Evolutionary conservation across 306 rosid species (phyloP), one percentile per base, ranked within the genome.

Genomic region (Prunus campanulata): DNA sequence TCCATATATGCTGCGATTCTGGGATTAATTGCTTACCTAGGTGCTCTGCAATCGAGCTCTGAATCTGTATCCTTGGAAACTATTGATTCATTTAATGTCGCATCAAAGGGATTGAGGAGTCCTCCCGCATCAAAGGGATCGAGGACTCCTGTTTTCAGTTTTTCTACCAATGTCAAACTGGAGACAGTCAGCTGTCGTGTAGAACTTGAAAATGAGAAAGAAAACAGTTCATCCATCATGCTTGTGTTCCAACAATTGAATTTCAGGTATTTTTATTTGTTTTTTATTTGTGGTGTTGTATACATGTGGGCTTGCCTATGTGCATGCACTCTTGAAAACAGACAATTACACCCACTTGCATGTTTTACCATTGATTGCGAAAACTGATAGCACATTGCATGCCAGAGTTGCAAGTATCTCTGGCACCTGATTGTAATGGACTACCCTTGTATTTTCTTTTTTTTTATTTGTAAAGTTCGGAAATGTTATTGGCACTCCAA

Each of bases 151-250:
- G 65, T 65, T 78, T 86, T 84, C 74, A 83, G 89, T 82, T 73
- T 84, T 74, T 85, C 88, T 30, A 29, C 87, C 57, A 44, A 73
- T 72, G 86, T 84, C 48, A 85, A 79, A 72, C 44, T 95, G 80
- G 89, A 83, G 74, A 80, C 86, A 1, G 51, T 89, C 64, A 83
- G 71, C 80, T 75, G 90, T 68, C 74, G 80, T 66, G 86, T 95
- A 78, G 91, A 86, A 78, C 86, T 90, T 81, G 96, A 79, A 83
- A 88, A 88, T 70, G 74, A 76, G 78, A 86, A 81, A 74, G 96
- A 90, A 55, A 74, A 73, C 75, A 86, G 89, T 73, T 75, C 82
- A 63, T 71, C 66, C 25, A 79, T 95, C 77, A 30, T 60, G 76
- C 78, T 95, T 82, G 75, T 83, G 70, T 51, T 90, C 6, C 85